phyloP scores from a whole-genome alignment of 495 filamentous ascomycete species.

The Barbatosphaeria neglecta region DNA sequence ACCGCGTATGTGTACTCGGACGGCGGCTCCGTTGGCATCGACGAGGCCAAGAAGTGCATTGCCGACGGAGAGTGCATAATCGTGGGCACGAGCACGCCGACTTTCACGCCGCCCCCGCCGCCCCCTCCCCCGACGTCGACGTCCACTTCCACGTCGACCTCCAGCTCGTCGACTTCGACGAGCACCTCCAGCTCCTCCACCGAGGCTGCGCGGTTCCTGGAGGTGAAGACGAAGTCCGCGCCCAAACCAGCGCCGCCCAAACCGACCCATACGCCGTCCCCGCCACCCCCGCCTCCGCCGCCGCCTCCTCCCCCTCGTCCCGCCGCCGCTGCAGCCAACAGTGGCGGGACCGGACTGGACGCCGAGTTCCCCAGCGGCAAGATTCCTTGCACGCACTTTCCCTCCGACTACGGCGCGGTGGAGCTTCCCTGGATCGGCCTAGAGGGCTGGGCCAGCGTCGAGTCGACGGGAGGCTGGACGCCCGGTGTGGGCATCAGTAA shows the following conservation, averaged over 20 bases:
- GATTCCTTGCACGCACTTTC: conserved; percentile 61
- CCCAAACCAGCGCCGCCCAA: conserved; percentile 11
- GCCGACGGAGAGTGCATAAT: conserved; percentile 40
- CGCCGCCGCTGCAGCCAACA: too few species aligned
- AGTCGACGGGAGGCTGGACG: conserved; percentile 34
- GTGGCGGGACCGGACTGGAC: conserved; percentile 40
- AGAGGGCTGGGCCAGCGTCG: conserved; percentile 73
- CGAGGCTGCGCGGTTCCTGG: conserved; percentile 22
- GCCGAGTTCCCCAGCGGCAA: conserved; percentile 67
- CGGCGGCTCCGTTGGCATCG: conserved; percentile 36
- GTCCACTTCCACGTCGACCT: conserved; percentile 15
- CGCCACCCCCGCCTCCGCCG: conserved; percentile 14
- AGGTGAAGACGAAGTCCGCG: conserved; percentile 11
- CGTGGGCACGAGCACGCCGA: conserved; percentile 34
- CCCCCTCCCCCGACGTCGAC: conserved; percentile 12
- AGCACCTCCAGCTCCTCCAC: conserved; percentile 6
- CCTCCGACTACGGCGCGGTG: conserved; percentile 73
- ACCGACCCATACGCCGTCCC: conserved; percentile 9
- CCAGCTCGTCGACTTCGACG: conserved; percentile 12
- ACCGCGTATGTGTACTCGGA: conserved; percentile 47
- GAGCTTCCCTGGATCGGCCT: conserved; percentile 53
- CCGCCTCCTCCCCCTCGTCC: background rate
- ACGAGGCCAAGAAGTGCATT: conserved; percentile 52
- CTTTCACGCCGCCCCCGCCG: conserved; percentile 26
- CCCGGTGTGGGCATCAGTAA: conserved; percentile 30